Percentiles rank a stretch among this genome's conserved stretches.
These are phyloP conservation scores for Backusella westeae DNA, from an alignment of 192 early-diverging fungal genomes.

Conservation along the genomic window DNA sequence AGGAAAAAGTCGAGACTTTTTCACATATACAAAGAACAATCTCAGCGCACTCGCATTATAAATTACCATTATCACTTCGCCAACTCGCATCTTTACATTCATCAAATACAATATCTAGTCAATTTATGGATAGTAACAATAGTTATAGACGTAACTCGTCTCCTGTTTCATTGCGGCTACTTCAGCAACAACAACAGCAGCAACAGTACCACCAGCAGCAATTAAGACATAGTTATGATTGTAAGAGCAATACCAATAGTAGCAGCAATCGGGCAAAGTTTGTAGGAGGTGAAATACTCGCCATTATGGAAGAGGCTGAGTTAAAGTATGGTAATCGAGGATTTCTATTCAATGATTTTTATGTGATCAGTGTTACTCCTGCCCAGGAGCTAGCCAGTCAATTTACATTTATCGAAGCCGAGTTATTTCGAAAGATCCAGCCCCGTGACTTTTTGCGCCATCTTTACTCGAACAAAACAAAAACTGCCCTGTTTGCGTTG, in stretches of 20 bases:
- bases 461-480: slow-evolving; percentile 1
- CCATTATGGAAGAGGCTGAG: neutral
- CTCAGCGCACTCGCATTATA: neutral
- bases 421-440: slow-evolving; percentile 58
- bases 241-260: neutral
- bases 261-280: slow-evolving; percentile 40
- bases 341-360: neutral
- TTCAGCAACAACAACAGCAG: neutral
- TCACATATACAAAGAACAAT: neutral
- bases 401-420: slow-evolving; percentile 60
- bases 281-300: slow-evolving; percentile 12
- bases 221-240: neutral
- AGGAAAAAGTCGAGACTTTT: neutral
- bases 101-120: neutral
- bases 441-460: slow-evolving; percentile 13
- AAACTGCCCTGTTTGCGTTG: slow-evolving; percentile 47
- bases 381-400: slow-evolving; percentile 61
- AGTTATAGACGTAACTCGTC: neutral
- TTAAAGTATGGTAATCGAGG: neutral
- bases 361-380: slow-evolving; percentile 35
- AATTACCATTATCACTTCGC: slow-evolving; percentile 1
- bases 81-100: neutral
- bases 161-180: neutral
- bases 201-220: neutral
- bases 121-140: neutral